phyloP scores from a whole-genome alignment of 148 eudicot genomes.

The Spergularia marina region DNA sequence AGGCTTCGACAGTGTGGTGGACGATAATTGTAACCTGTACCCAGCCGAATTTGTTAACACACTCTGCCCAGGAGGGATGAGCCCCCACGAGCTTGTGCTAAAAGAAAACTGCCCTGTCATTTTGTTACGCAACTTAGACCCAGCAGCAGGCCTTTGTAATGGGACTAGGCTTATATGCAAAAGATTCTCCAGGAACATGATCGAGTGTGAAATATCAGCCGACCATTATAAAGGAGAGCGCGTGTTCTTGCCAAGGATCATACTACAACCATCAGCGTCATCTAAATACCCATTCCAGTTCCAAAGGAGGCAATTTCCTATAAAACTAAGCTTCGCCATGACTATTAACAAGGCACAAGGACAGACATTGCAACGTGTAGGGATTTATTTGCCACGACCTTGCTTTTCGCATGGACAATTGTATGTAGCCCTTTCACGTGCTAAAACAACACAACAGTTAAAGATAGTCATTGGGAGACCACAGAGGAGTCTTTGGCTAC shows the following conservation, averaged over 20 bases:
- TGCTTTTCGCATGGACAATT: slow-evolving; percentile 16
- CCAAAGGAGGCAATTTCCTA: slow-evolving; percentile 1
- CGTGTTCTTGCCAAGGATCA: background rate
- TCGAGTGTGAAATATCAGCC: background rate
- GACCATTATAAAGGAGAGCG: background rate
- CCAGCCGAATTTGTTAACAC: background rate
- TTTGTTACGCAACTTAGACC: background rate
- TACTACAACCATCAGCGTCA: background rate
- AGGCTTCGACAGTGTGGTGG: background rate
- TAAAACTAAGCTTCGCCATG: slow-evolving; percentile 16
- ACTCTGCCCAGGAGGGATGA: slow-evolving; percentile 3
- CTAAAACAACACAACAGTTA: background rate
- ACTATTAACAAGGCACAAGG: slow-evolving; percentile 17
- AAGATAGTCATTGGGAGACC: background rate
- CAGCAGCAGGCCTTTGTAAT: background rate
- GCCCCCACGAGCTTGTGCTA: background rate
- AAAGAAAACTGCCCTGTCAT: slow-evolving; percentile 1
- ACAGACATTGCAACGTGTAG: background rate
- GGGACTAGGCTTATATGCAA: background rate
- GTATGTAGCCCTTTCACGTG: background rate
- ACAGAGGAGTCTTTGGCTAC: no score
- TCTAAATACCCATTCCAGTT: background rate
- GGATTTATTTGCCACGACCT: background rate
- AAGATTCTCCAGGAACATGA: background rate
- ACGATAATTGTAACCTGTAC: background rate